Evolutionary conservation across 2,329 filamentous ascomycete species (phyloP).

Genomic region (Alternaria burnsii): DNA sequence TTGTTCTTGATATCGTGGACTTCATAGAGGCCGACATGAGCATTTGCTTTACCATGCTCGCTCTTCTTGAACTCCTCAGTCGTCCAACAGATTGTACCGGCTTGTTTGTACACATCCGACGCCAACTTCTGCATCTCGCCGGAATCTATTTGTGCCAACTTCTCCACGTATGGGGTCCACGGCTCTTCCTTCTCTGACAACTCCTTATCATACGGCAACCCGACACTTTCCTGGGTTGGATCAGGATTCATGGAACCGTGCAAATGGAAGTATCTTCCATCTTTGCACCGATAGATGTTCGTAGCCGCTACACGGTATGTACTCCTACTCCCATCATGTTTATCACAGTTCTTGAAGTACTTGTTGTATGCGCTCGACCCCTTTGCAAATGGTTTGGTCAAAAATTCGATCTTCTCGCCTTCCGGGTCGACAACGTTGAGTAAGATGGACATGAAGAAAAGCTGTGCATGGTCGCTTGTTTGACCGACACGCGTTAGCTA

Average conservation of each 20-base stretch:
- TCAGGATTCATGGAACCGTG: slow-evolving; percentile 60
- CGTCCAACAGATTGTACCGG: slow-evolving; percentile 53
- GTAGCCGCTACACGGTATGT: slow-evolving; percentile 49
- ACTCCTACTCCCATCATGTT: slow-evolving; percentile 27
- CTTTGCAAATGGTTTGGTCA: slow-evolving; percentile 21
- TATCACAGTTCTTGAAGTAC: slow-evolving; percentile 40
- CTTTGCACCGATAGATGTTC: slow-evolving; percentile 59
- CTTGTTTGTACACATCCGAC: slow-evolving; percentile 52
- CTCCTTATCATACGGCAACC: slow-evolving; percentile 45
- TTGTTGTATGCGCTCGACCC: slow-evolving; percentile 22
- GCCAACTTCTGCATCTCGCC: slow-evolving; percentile 47
- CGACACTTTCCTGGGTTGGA: slow-evolving; percentile 51
- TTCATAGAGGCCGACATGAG: slow-evolving; percentile 54
- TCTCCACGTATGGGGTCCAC: slow-evolving; percentile 46
- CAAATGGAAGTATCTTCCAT: slow-evolving; percentile 58
- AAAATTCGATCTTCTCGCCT: slow-evolving; percentile 32
- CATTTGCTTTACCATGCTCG: slow-evolving; percentile 56
- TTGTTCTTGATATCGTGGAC: slow-evolving; percentile 39
- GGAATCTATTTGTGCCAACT: slow-evolving; percentile 45
- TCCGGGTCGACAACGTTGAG: slow-evolving; percentile 48
- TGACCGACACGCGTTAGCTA: not conserved
- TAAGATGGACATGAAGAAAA: slow-evolving; percentile 55
- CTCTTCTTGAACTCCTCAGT: slow-evolving; percentile 50
- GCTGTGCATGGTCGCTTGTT: slow-evolving; percentile 51
- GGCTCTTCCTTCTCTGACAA: slow-evolving; percentile 37